Evolutionary conservation across 495 filamentous ascomycete species (phyloP).

Genomic region (Patellaria atrata): DNA sequence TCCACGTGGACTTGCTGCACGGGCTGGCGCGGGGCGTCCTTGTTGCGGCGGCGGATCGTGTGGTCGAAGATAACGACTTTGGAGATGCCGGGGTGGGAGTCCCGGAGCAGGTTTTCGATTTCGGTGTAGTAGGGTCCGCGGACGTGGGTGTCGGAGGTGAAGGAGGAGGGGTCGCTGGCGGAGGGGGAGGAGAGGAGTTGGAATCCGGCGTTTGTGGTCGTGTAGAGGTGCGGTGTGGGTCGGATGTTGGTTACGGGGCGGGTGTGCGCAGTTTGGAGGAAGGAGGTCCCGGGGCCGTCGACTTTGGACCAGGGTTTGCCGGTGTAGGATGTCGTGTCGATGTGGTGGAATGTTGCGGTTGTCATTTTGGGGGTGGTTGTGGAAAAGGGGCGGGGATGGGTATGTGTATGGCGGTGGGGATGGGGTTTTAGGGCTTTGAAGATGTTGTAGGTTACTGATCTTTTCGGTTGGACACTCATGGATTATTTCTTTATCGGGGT

Average conservation of each 20-base stretch:
- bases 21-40: conserved; percentile 25
- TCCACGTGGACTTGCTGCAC: conserved; percentile 30
- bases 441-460: no score
- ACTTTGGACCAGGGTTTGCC: conserved; percentile 27
- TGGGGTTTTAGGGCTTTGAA: neutral
- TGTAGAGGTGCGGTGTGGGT: conserved; percentile 13
- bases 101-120: conserved; percentile 21
- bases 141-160: conserved; percentile 22
- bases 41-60: conserved; percentile 23
- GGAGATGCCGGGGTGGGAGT: conserved; percentile 19
- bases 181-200: conserved; percentile 21
- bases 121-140: conserved; percentile 24
- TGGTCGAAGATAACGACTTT: conserved; percentile 30
- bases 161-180: conserved; percentile 20
- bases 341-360: conserved; percentile 26
- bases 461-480: no score
- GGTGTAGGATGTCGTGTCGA: conserved; percentile 19
- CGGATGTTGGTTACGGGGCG: conserved; percentile 23
- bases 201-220: conserved; percentile 26
- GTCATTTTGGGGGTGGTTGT: conserved; percentile 19
- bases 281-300: conserved; percentile 23
- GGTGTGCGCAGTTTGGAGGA: conserved; percentile 14
- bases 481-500: no score
- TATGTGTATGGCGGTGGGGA: neutral
- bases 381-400: neutral